Conservation (phyloP, 2,329 filamentous ascomycete genomes). For the Corinectria fuckeliana region DNA sequence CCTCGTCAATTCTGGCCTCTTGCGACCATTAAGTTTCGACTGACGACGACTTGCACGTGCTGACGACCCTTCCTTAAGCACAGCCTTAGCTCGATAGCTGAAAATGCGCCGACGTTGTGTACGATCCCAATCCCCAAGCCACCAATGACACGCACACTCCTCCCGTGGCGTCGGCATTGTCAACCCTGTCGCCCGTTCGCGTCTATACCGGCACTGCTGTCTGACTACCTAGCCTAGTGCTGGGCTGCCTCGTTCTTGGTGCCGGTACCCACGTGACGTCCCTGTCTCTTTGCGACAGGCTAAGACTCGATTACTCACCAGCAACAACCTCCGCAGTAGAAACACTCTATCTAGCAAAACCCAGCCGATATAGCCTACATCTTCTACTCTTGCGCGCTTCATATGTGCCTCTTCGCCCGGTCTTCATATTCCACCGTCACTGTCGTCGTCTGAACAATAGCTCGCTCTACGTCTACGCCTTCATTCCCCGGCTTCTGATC, state of each 20-base stretch:
- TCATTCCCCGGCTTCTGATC: slow-evolving; percentile 19
- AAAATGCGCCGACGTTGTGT: not conserved
- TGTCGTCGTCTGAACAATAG: slow-evolving; percentile 35
- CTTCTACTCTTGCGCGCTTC: not conserved
- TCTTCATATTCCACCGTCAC: slow-evolving; percentile 35
- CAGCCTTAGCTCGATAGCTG: slow-evolving; percentile 35
- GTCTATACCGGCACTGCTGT: not conserved
- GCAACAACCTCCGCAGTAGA: too few species aligned
- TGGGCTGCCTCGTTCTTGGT: not conserved
- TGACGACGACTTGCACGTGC: slow-evolving; percentile 2
- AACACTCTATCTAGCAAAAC: too few species aligned
- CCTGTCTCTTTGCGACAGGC: too few species aligned
- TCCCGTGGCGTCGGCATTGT: not conserved
- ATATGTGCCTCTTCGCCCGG: slow-evolving; percentile 3
- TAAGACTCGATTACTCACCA: too few species aligned
- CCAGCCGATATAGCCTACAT: not conserved
- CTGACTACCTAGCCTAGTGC: not conserved
- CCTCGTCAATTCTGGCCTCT: not conserved
- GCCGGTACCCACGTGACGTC: too few species aligned
- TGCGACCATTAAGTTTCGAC: slow-evolving; percentile 5
- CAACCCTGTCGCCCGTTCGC: not conserved
- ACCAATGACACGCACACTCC: not conserved
- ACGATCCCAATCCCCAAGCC: slow-evolving; percentile 13
- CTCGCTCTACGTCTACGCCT: slow-evolving; percentile 26
- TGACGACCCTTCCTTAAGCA: slow-evolving; percentile 9